These are phyloP conservation scores for Leccinum arenicola DNA, from an alignment of 768 basidiomycete species.

Conservation along the genomic window DNA sequence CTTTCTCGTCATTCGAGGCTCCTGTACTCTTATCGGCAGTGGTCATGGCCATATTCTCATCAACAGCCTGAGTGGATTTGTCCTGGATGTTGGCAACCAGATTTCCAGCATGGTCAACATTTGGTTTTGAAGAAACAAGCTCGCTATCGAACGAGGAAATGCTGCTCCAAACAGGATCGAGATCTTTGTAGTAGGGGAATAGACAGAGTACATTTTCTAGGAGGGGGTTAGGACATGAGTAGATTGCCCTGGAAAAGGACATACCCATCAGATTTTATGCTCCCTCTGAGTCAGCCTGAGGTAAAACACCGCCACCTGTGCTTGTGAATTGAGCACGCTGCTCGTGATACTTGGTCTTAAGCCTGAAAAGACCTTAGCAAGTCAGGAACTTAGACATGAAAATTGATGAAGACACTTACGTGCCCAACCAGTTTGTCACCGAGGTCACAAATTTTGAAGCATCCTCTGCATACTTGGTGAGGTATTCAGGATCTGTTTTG, in stretches of 20 bases:
- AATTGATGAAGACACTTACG: no score
- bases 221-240: not conserved
- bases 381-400: no score
- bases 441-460: no score
- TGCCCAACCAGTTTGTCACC: no score
- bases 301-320: not conserved
- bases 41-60: no score
- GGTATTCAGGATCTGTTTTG: no score
- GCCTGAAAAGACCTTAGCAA: no score
- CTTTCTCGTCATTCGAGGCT: no score
- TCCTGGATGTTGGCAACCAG: not conserved
- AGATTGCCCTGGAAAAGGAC: not conserved
- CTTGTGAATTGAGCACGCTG: not conserved
- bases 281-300: not conserved
- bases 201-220: not conserved
- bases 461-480: no score
- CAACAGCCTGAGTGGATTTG: no score
- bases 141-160: not conserved
- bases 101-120: not conserved
- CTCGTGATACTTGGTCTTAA: not conserved
- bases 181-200: constrained; percentile 2
- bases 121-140: not conserved
- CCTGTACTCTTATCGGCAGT: no score
- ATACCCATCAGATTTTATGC: not conserved
- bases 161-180: not conserved